These are phyloP conservation scores for Plasmopara halstedii DNA, from an alignment of 352 stramenopile species.

Conservation along the genomic window DNA sequence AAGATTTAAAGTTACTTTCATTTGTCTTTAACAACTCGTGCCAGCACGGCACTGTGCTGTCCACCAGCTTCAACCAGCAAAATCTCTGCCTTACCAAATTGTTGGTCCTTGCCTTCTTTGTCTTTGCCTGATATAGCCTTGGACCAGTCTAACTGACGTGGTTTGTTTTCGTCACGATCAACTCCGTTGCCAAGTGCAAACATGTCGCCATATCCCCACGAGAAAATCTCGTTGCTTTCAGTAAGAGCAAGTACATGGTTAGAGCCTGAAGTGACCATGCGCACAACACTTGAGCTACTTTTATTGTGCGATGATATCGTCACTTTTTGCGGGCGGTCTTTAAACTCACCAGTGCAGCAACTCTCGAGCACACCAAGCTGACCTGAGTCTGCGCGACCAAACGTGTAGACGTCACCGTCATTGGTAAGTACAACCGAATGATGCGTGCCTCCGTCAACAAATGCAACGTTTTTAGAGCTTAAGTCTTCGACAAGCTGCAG, in stretches of 20 bases:
- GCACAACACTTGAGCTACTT: conserved; percentile 22
- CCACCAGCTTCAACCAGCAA: conserved; percentile 79
- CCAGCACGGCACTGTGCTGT: conserved; percentile 82
- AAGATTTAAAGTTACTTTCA: neutral
- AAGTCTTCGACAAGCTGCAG: conserved; percentile 74
- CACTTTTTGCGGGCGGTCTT: conserved; percentile 73
- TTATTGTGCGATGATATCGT: conserved; percentile 27
- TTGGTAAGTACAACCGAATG: conserved; percentile 89
- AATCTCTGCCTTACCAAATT: conserved; percentile 52
- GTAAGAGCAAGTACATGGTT: conserved; percentile 86
- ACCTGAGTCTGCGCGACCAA: conserved; percentile 91
- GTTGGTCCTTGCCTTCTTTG: conserved; percentile 17
- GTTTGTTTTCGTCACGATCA: conserved; percentile 74
- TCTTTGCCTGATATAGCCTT: conserved; percentile 28
- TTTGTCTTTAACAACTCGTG: conserved; percentile 15
- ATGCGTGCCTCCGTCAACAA: conserved; percentile 87
- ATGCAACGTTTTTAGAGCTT: conserved; percentile 47
- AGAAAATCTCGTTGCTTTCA: conserved; percentile 66
- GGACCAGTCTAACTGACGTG: conserved; percentile 52
- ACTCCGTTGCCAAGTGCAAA: conserved; percentile 80
- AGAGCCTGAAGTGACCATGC: conserved; percentile 60
- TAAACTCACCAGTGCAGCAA: conserved; percentile 69
- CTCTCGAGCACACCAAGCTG: conserved; percentile 84
- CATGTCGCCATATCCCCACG: conserved; percentile 93
- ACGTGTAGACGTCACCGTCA: conserved; percentile 85